Percentiles rank a stretch among this genome's conserved stretches.
phyloP scores from a whole-genome alignment of 768 basidiomycete species.

The Pholiota molesta region DNA sequence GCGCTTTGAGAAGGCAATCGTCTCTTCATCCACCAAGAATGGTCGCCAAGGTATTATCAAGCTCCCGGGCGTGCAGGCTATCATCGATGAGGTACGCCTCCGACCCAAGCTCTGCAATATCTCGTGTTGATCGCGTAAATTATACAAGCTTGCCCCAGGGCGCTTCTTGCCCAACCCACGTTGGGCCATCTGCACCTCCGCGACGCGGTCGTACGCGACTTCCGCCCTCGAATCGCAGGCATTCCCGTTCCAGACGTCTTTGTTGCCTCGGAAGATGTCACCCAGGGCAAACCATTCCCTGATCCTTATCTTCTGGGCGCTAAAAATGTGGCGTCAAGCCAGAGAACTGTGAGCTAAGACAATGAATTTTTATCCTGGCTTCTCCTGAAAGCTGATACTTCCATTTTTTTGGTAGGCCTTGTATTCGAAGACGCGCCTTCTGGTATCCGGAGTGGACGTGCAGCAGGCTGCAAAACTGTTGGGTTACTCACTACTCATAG shows the following conservation, averaged over 20 bases:
- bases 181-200: slow-evolving; percentile 91
- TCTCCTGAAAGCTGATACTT: neutral
- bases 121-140: slow-evolving; percentile 11
- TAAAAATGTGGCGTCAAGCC: slow-evolving; percentile 65
- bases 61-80: slow-evolving; percentile 70
- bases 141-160: slow-evolving; percentile 37
- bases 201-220: slow-evolving; percentile 75
- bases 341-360: slow-evolving; percentile 51
- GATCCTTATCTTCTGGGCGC: slow-evolving; percentile 93
- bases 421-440: slow-evolving; percentile 93
- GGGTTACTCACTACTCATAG: slow-evolving; percentile 84
- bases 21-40: slow-evolving; percentile 56
- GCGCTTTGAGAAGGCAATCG: slow-evolving; percentile 81
- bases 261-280: slow-evolving; percentile 84
- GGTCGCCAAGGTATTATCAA: slow-evolving; percentile 66
- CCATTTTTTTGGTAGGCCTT: slow-evolving; percentile 49
- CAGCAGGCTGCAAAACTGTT: slow-evolving; percentile 84
- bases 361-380: slow-evolving; percentile 5
- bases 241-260: slow-evolving; percentile 75
- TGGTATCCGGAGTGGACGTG: slow-evolving; percentile 77
- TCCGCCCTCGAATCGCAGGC: slow-evolving; percentile 69
- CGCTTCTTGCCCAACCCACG: slow-evolving; percentile 54
- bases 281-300: slow-evolving; percentile 82
- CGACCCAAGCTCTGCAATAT: slow-evolving; percentile 5
- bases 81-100: slow-evolving; percentile 55